Conservation (phyloP, 495 filamentous ascomycete genomes). For the Durotheca rogersii region DNA sequence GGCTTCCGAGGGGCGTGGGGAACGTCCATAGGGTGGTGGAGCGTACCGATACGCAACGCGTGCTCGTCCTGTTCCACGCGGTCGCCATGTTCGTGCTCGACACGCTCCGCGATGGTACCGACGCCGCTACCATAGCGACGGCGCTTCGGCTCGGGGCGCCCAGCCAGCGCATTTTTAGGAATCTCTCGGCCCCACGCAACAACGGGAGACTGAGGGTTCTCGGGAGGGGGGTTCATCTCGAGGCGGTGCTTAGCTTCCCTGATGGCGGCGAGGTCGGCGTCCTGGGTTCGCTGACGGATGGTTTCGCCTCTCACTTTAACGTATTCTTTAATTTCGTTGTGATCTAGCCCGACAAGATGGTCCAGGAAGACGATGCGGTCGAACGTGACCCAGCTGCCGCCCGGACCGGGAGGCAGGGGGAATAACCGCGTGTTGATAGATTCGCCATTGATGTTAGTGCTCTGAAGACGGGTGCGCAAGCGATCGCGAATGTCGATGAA, state of each 20-base stretch:
- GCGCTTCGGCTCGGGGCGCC: conserved; percentile 41
- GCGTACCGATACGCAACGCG: background rate
- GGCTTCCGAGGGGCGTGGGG: conserved; percentile 35
- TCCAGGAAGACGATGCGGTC: conserved; percentile 52
- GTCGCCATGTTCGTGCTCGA: conserved; percentile 3
- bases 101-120: conserved; percentile 20
- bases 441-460: conserved; percentile 39
- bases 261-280: conserved; percentile 39
- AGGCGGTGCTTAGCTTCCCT: conserved; percentile 42
- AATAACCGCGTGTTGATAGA: conserved; percentile 40
- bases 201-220: conserved; percentile 34
- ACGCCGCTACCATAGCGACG: conserved; percentile 28
- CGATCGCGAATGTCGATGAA: conserved; percentile 57
- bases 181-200: conserved; percentile 48
- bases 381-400: conserved; percentile 58
- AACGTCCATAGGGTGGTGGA: conserved; percentile 19
- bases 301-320: conserved; percentile 51
- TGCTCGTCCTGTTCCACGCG: conserved; percentile 3
- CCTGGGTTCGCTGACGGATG: conserved; percentile 15
- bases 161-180: conserved; percentile 38
- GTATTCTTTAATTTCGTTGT: conserved; percentile 55
- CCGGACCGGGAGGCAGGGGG: conserved; percentile 52
- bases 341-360: conserved; percentile 48
- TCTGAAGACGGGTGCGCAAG: conserved; percentile 52
- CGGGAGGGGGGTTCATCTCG: conserved; percentile 38